phyloP scores from a whole-genome alignment of 2,329 filamentous ascomycete species.

The Fusarium agapanthi region DNA sequence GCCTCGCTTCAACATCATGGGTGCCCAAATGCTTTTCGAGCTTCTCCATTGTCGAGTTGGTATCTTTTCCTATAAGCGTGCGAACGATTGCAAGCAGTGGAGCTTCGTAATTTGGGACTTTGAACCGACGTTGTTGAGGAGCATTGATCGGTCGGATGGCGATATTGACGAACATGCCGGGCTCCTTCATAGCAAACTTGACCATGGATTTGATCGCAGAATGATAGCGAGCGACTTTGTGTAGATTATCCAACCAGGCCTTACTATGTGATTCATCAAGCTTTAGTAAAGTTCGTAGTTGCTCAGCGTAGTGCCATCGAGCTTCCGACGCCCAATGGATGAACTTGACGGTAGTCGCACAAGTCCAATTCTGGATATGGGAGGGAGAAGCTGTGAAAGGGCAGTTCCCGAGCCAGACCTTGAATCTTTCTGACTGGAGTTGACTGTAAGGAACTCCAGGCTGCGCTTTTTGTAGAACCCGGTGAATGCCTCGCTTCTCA shows the following conservation, averaged over 20 bases:
- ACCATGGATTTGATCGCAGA: constrained; percentile 42
- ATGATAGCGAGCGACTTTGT: constrained; percentile 44
- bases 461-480: rapidly evolving
- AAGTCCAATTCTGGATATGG: not conserved
- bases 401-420: not conserved
- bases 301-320: constrained; percentile 37
- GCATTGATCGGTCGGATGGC: not conserved
- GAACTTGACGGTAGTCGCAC: not conserved
- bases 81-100: not conserved
- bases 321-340: constrained; percentile 41
- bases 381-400: not conserved
- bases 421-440: not conserved
- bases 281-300: constrained; percentile 25
- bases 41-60: constrained; percentile 15
- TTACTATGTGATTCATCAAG: not conserved
- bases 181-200: constrained; percentile 39
- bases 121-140: not conserved
- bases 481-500: not conserved
- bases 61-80: not conserved
- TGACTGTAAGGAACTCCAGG: no score
- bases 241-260: constrained; percentile 20
- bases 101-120: not conserved
- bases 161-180: constrained; percentile 22
- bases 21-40: not conserved
- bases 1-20: not conserved